Evolutionary conservation across 176 grass and related monocot genomes (phyloP).

Genomic region (Phragmites australis): DNA sequence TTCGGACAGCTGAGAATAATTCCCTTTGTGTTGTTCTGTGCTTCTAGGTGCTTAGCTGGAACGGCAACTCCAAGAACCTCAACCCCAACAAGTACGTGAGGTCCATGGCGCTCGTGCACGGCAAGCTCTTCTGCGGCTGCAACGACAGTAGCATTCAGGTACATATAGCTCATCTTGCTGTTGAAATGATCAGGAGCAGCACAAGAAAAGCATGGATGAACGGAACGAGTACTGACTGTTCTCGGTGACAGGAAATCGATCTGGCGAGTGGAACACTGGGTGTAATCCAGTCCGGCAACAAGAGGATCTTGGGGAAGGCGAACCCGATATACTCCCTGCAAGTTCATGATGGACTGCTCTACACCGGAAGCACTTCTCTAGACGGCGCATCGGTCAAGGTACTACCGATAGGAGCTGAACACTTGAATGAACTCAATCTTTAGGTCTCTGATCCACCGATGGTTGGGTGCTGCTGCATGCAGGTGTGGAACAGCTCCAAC

Average conservation of each 20-base stretch:
- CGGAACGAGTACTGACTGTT: neutral
- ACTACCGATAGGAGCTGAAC: neutral
- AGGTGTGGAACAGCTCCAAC: conserved; percentile 62
- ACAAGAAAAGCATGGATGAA: neutral
- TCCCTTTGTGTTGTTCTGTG: neutral
- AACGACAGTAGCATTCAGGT: conserved; percentile 67
- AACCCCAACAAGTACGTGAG: conserved; percentile 56
- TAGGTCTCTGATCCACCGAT: neutral
- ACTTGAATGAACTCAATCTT: neutral
- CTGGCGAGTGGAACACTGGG: conserved; percentile 58
- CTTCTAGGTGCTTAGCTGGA: conserved; percentile 52
- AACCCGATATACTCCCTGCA: conserved; percentile 53
- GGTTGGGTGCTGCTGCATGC: neutral
- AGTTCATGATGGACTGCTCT: conserved; percentile 52
- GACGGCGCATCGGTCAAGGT: conserved; percentile 65
- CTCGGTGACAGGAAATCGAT: conserved; percentile 54
- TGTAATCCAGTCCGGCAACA: conserved; percentile 57
- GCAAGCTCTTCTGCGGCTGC: conserved; percentile 71
- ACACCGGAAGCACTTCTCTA: conserved; percentile 36
- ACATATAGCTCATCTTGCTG: neutral
- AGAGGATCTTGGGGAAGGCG: conserved; percentile 65
- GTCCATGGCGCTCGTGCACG: conserved; percentile 62
- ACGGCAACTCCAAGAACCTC: conserved; percentile 48
- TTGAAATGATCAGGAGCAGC: neutral
- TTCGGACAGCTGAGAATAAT: too few species aligned